Evolutionary conservation across 495 filamentous ascomycete species (phyloP), one percentile per base, ranked within the genome.

Genomic region (Aspergillus sparsus): DNA sequence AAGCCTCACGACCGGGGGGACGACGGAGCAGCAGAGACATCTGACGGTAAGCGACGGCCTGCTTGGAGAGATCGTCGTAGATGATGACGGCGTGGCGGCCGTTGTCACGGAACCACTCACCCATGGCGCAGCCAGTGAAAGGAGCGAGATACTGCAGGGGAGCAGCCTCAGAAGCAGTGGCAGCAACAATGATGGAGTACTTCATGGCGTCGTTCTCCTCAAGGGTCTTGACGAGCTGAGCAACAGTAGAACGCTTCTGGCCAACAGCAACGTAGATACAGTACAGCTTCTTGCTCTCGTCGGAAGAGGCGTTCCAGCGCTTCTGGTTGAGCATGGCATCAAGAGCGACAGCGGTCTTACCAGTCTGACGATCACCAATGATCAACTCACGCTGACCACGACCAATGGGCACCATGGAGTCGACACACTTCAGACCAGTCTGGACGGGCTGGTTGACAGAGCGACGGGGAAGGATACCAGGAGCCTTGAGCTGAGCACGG

Each of bases 181-280:
- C 94, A 71, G 94, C 94, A 66, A 98, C 91, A 66, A 98, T 76
- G 63, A 97, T 86, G 63, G 85, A 88, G 89, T 98, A 98, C 83
- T 98, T 97, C 93, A 98, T 95, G 73, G 95, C 90, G 66, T 98
- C 92, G 77, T 98, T 96, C 88, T 98, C 93, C 85, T 98, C 95
- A 62, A 98, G 89, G 63, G 94, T 98, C 87, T 98, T 91, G 82
- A 98, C 94, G 71, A 98, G 86, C 85, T 98, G 94, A 70, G 94
- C 94, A 68, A 98, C 93, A 62, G 94, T 98, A 64, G 94, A 98
- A 80, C 94, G 92, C 87, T 98, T 98, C 86, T 98, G 94, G 69
- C 94, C 94, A 71, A 98, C 87, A 74, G 94, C 94, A 72, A 98
- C 94, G 85, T 98, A 98, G 78, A 98, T 83, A 78, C 93, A 97